Percentiles rank a stretch among this genome's conserved stretches.
Conservation (phyloP, 306 rosid species). For the Glycine latifolia region DNA sequence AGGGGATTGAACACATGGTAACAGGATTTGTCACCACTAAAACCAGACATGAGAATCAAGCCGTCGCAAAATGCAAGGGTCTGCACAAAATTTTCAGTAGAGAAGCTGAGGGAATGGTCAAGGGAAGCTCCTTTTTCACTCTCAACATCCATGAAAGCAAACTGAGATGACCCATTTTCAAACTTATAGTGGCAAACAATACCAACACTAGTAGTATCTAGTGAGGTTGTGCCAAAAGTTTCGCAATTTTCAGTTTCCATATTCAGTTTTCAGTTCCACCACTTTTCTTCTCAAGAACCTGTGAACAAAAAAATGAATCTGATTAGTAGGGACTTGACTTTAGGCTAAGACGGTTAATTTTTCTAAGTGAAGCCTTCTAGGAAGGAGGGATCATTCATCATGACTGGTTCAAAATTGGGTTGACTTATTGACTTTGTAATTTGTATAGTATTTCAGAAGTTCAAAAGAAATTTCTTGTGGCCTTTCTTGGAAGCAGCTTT, state of each 20-base stretch:
- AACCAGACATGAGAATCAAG: slow-evolving; percentile 46
- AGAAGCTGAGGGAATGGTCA: slow-evolving; percentile 43
- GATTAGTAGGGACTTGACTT: slow-evolving; percentile 1
- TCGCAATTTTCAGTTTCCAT: slow-evolving; percentile 30
- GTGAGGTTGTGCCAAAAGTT: slow-evolving; percentile 28
- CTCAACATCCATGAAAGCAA: slow-evolving; percentile 36
- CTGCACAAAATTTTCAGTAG: slow-evolving; percentile 49
- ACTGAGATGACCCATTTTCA: slow-evolving; percentile 56
- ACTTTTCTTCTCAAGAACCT: slow-evolving; percentile 1
- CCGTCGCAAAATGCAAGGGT: slow-evolving; percentile 52
- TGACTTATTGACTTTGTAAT: slow-evolving; percentile 16
- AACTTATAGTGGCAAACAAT: slow-evolving; percentile 53
- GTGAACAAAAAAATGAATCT: background rate
- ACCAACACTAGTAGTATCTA: slow-evolving; percentile 17
- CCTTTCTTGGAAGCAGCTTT: slow-evolving; percentile 27
- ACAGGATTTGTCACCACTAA: slow-evolving; percentile 33
- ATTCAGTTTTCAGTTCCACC: slow-evolving; percentile 12
- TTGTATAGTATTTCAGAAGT: background rate
- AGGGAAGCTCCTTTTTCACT: background rate
- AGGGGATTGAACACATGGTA: slow-evolving; percentile 49
- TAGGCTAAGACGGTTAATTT: background rate
- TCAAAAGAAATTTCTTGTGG: slow-evolving; percentile 37
- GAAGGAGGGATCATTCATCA: background rate
- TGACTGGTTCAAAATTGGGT: background rate
- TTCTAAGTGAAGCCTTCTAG: background rate